Evolutionary conservation across 345 rosid species (phyloP).

Genomic region (Gossypium arboreum): DNA sequence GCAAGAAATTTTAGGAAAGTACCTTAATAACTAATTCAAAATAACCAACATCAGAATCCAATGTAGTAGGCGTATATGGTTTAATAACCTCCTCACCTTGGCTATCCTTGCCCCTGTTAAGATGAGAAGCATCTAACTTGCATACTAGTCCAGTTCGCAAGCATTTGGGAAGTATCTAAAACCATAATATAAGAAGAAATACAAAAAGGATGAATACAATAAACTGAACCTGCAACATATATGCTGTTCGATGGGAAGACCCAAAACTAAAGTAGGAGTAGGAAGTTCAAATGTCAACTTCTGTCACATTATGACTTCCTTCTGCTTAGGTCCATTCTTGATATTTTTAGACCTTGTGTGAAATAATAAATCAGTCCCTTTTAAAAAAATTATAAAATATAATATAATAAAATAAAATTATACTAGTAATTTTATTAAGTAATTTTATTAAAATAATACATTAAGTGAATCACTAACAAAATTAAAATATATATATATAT

Average conservation of each 20-base stretch:
- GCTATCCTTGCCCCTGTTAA: conserved; percentile 74
- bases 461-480: too few relatives aligned
- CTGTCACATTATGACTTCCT: conserved; percentile 78
- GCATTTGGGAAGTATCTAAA: not conserved
- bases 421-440: too few relatives aligned
- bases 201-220: not conserved
- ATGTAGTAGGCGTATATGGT: conserved; percentile 89
- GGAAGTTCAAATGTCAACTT: conserved; percentile 82
- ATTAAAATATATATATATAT: too few relatives aligned
- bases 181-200: not conserved
- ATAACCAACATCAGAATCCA: conserved; percentile 83
- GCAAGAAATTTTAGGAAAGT: conserved; percentile 14
- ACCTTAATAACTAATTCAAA: conserved; percentile 92
- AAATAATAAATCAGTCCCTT: too few relatives aligned
- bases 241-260: conserved; percentile 96
- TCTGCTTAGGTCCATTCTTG: too few relatives aligned
- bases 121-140: not conserved
- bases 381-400: too few relatives aligned
- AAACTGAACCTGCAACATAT: conserved; percentile 79
- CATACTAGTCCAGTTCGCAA: not conserved
- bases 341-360: too few relatives aligned
- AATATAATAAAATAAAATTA: too few relatives aligned
- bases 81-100: conserved; percentile 83
- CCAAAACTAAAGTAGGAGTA: conserved; percentile 67
- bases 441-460: too few relatives aligned